Base-by-base conservation (phyloP, 2,329 filamentous ascomycete genomes). In the Pseudogymnoascus sp. region DNA sequence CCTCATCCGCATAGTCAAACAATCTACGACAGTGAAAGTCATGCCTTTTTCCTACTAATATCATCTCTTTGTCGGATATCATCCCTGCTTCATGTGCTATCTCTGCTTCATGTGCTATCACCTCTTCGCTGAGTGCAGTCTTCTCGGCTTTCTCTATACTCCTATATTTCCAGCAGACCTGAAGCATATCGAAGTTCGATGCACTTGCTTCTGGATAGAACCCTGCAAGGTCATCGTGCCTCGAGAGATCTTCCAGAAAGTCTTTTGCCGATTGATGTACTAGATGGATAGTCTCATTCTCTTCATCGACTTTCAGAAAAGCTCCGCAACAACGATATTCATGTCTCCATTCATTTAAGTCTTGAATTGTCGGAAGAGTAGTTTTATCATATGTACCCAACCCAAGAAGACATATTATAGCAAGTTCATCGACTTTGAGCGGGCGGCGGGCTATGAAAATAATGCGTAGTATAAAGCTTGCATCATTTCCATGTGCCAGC, bases 191-290 rank as follows among this genome's bases (percentile, higher is more conserved):
- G 2, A 7, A 46, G 21, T 46, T 25, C 3, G 21, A 25, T 8
- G 21, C 42, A 46, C 12, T n/a, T 46, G 0, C 42, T 46, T 46
- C 42, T 25, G 42, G 21, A 46, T 46, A 46, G 21, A 46, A 46
- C 12, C 21, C 42, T n/a, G 21, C 21, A 23, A 46, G 21, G 12
- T 25, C 21, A 5, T 46, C 21, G 21, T 46, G 42, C 1, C 18
- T 9, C 8, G 42, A 46, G 42, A 46, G 42, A 25, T 8, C n/a
- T n/a, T 53, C 59, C 34, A 74, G 67, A 38, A 73, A 74, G 38
- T 74, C 72, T 64, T 71, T 72, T 8, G 70, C 72, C 5, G 72
- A 73, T 63, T 74, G 70, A 56, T 75, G 71, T 25, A 74, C 66
- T 18, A 72, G 63, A 65, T 66, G 69, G 25, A 73, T 67, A 5